These are phyloP conservation scores for Eutypella sp. DNA, from an alignment of 2,329 filamentous ascomycete genomes.

Conservation along the genomic window DNA sequence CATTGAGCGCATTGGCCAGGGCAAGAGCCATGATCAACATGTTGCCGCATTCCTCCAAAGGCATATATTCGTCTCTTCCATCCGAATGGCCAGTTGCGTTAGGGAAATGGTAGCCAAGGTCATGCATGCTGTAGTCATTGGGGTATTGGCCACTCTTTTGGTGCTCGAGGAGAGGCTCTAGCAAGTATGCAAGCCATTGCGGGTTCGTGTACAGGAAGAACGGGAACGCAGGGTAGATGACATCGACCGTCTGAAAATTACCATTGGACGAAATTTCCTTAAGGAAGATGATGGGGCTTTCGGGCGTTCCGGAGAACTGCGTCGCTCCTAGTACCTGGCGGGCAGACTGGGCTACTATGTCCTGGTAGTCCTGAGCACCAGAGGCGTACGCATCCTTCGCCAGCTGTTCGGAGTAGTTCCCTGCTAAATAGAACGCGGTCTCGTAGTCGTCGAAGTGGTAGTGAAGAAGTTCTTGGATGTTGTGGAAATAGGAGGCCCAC, in stretches of 20 bases:
- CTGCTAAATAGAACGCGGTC: conserved; percentile 57
- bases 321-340: conserved; percentile 77
- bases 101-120: conserved; percentile 67
- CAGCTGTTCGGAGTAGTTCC: conserved; percentile 69
- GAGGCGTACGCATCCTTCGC: conserved; percentile 67
- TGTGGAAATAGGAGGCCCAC: conserved; percentile 71
- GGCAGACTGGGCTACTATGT: conserved; percentile 72
- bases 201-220: conserved; percentile 86
- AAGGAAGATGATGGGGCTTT: conserved; percentile 69
- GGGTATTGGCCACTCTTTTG: conserved; percentile 80
- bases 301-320: conserved; percentile 66
- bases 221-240: conserved; percentile 81
- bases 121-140: conserved; percentile 76
- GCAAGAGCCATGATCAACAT: conserved; percentile 77
- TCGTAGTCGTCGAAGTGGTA: conserved; percentile 75
- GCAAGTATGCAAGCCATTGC: conserved; percentile 70
- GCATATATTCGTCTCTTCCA: conserved; percentile 69
- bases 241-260: conserved; percentile 80
- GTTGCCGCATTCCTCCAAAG: conserved; percentile 68
- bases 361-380: conserved; percentile 69
- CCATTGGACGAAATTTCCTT: conserved; percentile 85
- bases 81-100: conserved; percentile 71
- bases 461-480: conserved; percentile 56
- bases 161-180: conserved; percentile 77
- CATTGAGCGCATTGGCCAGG: conserved; percentile 67